Conservation (phyloP, 768 basidiomycete genomes). For the Lactarius evosmus region DNA sequence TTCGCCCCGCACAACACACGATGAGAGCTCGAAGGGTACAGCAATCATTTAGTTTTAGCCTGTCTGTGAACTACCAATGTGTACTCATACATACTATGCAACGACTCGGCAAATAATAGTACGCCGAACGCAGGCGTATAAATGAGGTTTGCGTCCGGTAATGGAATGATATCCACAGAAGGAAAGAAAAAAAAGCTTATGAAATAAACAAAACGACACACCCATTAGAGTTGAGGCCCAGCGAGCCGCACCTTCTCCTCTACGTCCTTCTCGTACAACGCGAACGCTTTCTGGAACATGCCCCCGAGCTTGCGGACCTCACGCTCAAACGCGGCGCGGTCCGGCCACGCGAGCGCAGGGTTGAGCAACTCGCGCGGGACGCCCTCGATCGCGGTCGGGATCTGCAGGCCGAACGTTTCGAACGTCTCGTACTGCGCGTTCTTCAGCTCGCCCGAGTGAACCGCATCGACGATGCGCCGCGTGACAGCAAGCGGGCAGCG, state of each 20-base stretch:
- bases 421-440: slow-evolving; percentile 85
- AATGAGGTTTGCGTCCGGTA: background rate
- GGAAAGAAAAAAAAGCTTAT: background rate
- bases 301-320: slow-evolving; percentile 84
- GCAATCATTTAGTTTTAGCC: background rate
- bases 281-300: slow-evolving; percentile 96
- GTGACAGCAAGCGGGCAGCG: slow-evolving; percentile 97
- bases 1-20: too few relatives aligned
- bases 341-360: slow-evolving; percentile 81
- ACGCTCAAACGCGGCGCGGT: slow-evolving; percentile 84
- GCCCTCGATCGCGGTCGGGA: slow-evolving; percentile 80
- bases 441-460: slow-evolving; percentile 90
- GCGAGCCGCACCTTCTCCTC: slow-evolving; percentile 75
- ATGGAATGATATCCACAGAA: background rate
- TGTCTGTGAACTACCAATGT: background rate
- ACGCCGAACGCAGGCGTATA: background rate
- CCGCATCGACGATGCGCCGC: slow-evolving; percentile 93
- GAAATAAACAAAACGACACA: slow-evolving; percentile 1
- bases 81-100: slow-evolving; percentile 12
- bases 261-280: slow-evolving; percentile 85
- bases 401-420: slow-evolving; percentile 74
- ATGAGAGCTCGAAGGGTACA: too few relatives aligned
- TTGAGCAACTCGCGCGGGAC: slow-evolving; percentile 91
- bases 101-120: slow-evolving; percentile 3
- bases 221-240: slow-evolving; percentile 52